Evolutionary conservation across 305 asterid genomes (phyloP), one percentile per base, ranked within the genome.

Genomic region (Ajuga reptans): DNA sequence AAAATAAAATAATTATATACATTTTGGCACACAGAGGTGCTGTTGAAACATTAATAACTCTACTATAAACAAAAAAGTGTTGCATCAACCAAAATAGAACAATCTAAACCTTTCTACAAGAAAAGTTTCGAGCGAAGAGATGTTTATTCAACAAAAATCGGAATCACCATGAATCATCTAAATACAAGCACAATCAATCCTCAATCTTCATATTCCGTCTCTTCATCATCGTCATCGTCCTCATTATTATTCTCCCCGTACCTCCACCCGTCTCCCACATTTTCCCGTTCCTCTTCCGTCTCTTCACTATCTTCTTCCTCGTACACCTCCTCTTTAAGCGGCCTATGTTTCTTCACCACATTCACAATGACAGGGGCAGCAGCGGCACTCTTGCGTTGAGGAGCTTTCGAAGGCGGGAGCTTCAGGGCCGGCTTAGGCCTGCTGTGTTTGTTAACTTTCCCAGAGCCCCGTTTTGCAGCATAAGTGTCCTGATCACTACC

Each of bases 221-320:
- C 98, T 81, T 92, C 98, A 75, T 87, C 96, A 18, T 87, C 90
- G 1, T 90, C 96, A 0, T 87, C 90, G 15, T 87, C 90, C 1
- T 90, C 96, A 0, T 87, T 89, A 3, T 91, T 86, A 53, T 84
- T 80, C 5, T 73, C 87, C 6, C 80, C 86, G 41, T 88, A 86
- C 78, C 87, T 83, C 97, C 95, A 88, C 34, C 88, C 95, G 3
- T 84, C 97, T 37, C 82, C 89, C 0, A 82, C 77, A 60, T 87
- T 88, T 8, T 92, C 97, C 3, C 95, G 69, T 68, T 92, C 98
- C 86, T 92, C 98, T 66, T 92, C 98, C 0, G 98, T 92, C 76
- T 92, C 97, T 77, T 92, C 98, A 54, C 98, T 92, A 77, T 92
- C 98, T 77, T 92, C 98, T 42, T 87, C 98, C 4, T 86, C 87